A percentile compares a stretch with the other conserved stretches of the same genome.
phyloP scores from a whole-genome alignment of 2,329 filamentous ascomycete genomes.

The Hyphodiscus sp. region DNA sequence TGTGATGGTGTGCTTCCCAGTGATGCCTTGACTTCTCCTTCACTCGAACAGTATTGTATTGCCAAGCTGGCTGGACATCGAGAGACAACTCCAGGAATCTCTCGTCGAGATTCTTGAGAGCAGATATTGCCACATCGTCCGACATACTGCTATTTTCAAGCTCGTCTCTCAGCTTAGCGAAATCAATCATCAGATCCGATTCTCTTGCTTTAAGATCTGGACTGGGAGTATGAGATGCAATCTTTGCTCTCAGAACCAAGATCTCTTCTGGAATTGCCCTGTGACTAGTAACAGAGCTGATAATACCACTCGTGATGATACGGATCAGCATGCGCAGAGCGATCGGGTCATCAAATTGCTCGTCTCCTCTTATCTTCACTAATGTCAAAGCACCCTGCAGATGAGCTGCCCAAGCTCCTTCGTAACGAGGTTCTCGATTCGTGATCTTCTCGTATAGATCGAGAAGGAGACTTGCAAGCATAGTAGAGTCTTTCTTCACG shows the following conservation, averaged over 20 bases:
- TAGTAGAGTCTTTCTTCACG: not conserved
- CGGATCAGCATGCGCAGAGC: not conserved
- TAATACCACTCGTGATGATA: not conserved
- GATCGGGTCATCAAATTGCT: not conserved
- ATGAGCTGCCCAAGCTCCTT: not conserved
- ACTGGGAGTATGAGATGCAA: not conserved
- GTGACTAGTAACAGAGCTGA: not conserved
- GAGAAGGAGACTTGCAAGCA: not conserved
- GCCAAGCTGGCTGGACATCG: slow-evolving; percentile 3
- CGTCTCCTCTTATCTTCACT: not conserved
- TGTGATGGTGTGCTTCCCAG: slow-evolving; percentile 1
- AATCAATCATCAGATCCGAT: not conserved
- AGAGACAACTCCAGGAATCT: not conserved
- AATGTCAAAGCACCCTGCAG: not conserved
- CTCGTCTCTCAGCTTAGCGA: slow-evolving; percentile 23
- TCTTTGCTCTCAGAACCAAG: not conserved
- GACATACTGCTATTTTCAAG: slow-evolving; percentile 20
- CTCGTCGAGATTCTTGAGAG: not conserved
- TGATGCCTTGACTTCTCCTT: not conserved
- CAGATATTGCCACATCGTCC: not conserved
- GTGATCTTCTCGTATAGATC: not conserved
- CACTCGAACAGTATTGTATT: not conserved
- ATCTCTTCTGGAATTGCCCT: not conserved
- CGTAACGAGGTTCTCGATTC: not conserved
- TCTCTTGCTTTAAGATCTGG: not conserved